These are phyloP conservation scores for Alternaria arborescens DNA, from an alignment of 2,329 filamentous ascomycete species.

Conservation along the genomic window DNA sequence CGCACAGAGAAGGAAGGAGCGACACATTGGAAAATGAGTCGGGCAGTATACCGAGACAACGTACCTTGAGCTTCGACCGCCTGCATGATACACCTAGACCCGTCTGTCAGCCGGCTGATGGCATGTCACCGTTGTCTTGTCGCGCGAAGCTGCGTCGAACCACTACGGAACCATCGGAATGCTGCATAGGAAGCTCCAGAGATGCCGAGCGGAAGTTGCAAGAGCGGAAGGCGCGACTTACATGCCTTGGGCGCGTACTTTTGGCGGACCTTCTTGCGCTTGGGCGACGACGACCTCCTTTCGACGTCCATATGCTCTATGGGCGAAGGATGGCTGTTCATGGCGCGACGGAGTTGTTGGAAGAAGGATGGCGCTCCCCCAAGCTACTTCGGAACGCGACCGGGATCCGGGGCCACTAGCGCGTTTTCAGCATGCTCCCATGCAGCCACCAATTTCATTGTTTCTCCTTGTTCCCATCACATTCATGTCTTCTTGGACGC, in stretches of 20 bases:
- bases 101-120: conserved; percentile 21
- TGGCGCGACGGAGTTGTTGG: conserved; percentile 28
- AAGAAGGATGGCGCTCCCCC: conserved; percentile 20
- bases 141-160: conserved; percentile 10
- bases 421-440: background rate
- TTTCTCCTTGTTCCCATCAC: background rate
- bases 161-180: conserved; percentile 41
- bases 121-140: background rate
- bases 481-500: background rate
- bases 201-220: conserved; percentile 2
- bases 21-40: background rate
- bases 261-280: conserved; percentile 48
- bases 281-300: conserved; percentile 37
- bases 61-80: conserved; percentile 48
- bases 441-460: background rate
- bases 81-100: conserved; percentile 45
- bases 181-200: conserved; percentile 13
- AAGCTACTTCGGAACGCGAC: conserved; percentile 29
- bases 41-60: background rate
- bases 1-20: background rate
- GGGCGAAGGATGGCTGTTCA: conserved; percentile 36
- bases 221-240: conserved; percentile 29
- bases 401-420: conserved; percentile 18
- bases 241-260: conserved; percentile 50
- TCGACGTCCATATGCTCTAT: conserved; percentile 31